A percentile compares a stretch with the other conserved stretches of the same genome.
These are phyloP conservation scores for Cajanus cajan DNA, from an alignment of 306 rosid species.

Conservation along the genomic window DNA sequence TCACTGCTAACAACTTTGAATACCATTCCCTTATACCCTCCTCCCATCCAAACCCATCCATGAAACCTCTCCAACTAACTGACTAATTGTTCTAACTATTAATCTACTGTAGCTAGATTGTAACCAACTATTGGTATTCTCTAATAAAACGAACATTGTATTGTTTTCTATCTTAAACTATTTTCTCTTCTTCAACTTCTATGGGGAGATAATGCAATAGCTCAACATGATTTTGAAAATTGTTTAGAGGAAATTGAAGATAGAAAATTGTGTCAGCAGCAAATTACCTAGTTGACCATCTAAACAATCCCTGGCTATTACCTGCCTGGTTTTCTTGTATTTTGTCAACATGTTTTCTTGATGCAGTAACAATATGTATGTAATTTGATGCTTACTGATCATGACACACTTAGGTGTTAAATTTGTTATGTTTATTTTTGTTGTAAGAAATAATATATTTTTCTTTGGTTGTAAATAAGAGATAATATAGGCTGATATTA, in stretches of 20 bases:
- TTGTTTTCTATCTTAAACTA: not conserved
- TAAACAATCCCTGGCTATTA: not conserved
- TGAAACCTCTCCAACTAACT: not conserved
- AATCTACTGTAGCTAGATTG: not conserved
- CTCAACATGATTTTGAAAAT: slow-evolving; percentile 9
- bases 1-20: not conserved
- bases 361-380: not conserved
- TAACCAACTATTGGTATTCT: not conserved
- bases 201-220: not conserved
- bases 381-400: not conserved
- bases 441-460: no score
- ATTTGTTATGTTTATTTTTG: not conserved
- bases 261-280: not conserved
- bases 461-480: no score
- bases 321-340: slow-evolving; percentile 11
- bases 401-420: not conserved
- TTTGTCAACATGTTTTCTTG: not conserved
- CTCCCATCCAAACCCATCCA: not conserved
- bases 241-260: slow-evolving; percentile 16
- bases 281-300: slow-evolving; percentile 1
- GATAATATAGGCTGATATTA: not conserved
- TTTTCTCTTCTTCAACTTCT: not conserved
- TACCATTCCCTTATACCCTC: not conserved
- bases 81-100: not conserved
- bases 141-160: not conserved